Base-by-base conservation (phyloP, 2,329 filamentous ascomycete species). In the Podosphaera xanthii region DNA sequence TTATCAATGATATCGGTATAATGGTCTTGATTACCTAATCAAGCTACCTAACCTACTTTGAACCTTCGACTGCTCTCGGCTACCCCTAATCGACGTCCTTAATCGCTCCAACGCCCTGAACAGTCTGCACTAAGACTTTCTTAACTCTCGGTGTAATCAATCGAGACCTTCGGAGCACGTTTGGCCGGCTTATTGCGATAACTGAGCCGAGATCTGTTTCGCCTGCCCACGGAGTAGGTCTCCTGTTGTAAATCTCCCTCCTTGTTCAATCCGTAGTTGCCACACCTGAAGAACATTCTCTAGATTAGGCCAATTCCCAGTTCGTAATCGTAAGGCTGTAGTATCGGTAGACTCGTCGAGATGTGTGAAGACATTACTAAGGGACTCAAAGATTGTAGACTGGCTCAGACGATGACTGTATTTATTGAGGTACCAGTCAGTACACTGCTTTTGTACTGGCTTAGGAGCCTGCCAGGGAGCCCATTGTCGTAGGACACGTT, bases 371-470 rank as follows among this genome's bases (percentile, higher is more conserved):
- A 30, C 22, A 22, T 8, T 44, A 38, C 36, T 44, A 2, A 58
- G n/a, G 8, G 42, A 58, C 8, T 50, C 57, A n/a, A 44, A 58
- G 44, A 58, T 31, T 30, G 57, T 49, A 9, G 57, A 58, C n/a
- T 50, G 57, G 33, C 57, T 58, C 14, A 58, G 34, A 2, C n/a
- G 14, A 50, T 49, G 57, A 14, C 33, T 7, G 57, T 49, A 58
- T 36, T 58, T 8, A 14, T 8, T 2, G 40, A 48, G 30, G 34
- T 49, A 58, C 40, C 57, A 58, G 22, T 22, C 57, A 38, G 50
- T 58, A 49, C 57, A 49, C 7, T 42, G 38, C 33, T 58, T 58
- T 49, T 58, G 57, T 12, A 30, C 34, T 48, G 57, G 57, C n/a
- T 49, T 46, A 33, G 42, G 57, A 4, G n/a, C 7, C 33, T 58